Percentiles rank a stretch among this genome's conserved stretches.
These are phyloP conservation scores for Desmodesmus armatus DNA, from an alignment of 139 green algal species.

Conservation along the genomic window DNA sequence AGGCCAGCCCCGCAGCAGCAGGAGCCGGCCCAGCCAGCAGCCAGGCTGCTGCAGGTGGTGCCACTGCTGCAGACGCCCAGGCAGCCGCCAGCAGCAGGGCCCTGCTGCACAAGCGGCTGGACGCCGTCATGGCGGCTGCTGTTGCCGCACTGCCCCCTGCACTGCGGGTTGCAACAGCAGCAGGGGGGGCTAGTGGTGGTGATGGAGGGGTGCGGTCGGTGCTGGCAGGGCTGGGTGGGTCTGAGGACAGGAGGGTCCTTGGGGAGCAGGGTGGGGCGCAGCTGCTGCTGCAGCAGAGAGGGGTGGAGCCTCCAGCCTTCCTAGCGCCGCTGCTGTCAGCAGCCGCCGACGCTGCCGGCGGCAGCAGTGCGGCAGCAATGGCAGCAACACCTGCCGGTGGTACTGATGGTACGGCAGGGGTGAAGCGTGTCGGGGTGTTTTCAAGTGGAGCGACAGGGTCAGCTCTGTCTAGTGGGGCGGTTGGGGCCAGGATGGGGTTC, in stretches of 20 bases:
- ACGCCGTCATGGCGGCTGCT: conserved; percentile 31
- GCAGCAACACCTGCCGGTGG: background rate
- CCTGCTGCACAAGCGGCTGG: conserved; percentile 31
- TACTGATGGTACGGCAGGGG: too few species aligned
- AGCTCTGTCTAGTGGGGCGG: too few species aligned
- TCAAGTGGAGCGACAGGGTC: too few species aligned
- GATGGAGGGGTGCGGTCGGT: background rate
- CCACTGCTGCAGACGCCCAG: background rate
- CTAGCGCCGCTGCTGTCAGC: conserved; percentile 24
- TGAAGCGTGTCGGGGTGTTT: too few species aligned
- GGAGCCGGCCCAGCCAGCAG: too few species aligned
- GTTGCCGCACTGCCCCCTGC: conserved; percentile 15
- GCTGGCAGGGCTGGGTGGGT: background rate
- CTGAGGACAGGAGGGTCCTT: too few species aligned
- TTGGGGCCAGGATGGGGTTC: too few species aligned
- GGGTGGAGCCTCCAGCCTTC: conserved; percentile 7
- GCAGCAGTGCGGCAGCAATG: background rate
- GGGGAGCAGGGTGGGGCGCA: too few species aligned
- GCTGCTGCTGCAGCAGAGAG: background rate
- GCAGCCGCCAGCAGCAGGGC: too few species aligned
- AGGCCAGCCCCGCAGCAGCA: conserved; percentile 26
- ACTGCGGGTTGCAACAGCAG: background rate
- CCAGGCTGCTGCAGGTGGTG: background rate
- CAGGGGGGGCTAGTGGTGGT: background rate
- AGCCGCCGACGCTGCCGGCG: background rate